These are phyloP conservation scores for Cyclocybe cylindracea DNA, from an alignment of 768 basidiomycete species.

Conservation along the genomic window DNA sequence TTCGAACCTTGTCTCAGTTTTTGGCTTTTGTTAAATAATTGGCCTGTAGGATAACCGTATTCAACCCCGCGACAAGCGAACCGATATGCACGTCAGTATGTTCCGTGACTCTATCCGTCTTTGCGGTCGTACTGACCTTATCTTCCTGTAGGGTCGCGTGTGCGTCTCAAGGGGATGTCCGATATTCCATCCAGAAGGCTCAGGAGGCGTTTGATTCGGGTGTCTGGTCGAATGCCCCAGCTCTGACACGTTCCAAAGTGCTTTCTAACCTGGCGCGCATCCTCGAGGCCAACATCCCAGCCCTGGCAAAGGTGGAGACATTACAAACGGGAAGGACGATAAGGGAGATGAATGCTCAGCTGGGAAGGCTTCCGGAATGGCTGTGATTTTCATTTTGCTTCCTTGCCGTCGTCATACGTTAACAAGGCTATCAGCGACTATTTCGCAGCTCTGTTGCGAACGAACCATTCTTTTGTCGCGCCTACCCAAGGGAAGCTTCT, in stretches of 20 bases:
- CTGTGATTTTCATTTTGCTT: slow-evolving; percentile 47
- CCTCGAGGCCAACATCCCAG: slow-evolving; percentile 56
- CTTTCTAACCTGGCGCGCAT: slow-evolving; percentile 64
- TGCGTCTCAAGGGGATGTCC: slow-evolving; percentile 53
- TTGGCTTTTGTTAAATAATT: background rate
- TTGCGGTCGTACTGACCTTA: background rate
- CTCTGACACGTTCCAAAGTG: slow-evolving; percentile 60
- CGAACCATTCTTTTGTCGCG: slow-evolving; percentile 66
- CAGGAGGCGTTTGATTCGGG: slow-evolving; percentile 65
- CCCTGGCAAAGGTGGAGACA: slow-evolving; percentile 67
- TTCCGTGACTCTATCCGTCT: background rate
- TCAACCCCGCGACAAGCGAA: slow-evolving; percentile 71
- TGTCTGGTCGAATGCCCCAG: slow-evolving; percentile 67
- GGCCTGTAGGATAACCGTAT: slow-evolving; percentile 48
- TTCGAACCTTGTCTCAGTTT: background rate
- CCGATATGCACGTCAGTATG: slow-evolving; percentile 53
- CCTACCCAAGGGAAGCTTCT: slow-evolving; percentile 80
- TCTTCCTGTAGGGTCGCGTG: slow-evolving; percentile 48
- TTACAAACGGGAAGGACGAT: slow-evolving; percentile 82
- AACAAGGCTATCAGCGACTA: slow-evolving; percentile 55
- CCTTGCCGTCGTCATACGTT: background rate
- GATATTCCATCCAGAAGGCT: slow-evolving; percentile 51
- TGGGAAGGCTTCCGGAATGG: slow-evolving; percentile 83
- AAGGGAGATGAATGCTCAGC: slow-evolving; percentile 81
- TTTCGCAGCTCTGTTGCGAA: slow-evolving; percentile 72